Percentiles rank a stretch among this genome's conserved stretches.
Evolutionary conservation across 2,329 filamentous ascomycete genomes (phyloP).

Genomic region (Uncinocarpus reesii): DNA sequence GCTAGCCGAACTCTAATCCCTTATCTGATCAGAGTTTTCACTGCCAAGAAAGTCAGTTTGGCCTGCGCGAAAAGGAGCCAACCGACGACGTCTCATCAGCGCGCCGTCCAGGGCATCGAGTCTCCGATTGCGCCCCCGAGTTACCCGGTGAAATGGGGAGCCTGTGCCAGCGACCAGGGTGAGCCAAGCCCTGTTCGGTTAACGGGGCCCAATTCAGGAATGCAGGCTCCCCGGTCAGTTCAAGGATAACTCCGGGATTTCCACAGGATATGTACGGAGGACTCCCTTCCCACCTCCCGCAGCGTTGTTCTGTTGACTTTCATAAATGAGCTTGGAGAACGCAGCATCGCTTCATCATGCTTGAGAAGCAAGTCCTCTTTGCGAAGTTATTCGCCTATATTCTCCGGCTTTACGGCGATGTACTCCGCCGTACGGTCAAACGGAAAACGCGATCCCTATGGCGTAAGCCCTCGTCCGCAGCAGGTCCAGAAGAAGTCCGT

Average conservation of each 20-base stretch:
- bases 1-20: neutral
- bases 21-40: conserved; percentile 12
- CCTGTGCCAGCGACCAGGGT: neutral
- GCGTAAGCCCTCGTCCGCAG: neutral
- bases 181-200: neutral
- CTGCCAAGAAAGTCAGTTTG: conserved; percentile 4
- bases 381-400: conserved; percentile 6
- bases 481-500: neutral
- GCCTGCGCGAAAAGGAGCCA: too few relatives aligned
- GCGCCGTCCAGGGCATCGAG: too few relatives aligned
- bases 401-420: conserved; percentile 6
- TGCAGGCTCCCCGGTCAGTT: neutral
- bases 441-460: neutral
- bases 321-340: neutral
- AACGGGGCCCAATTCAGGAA: neutral
- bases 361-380: conserved; percentile 6
- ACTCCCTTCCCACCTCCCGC: too few relatives aligned
- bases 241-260: neutral
- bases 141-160: neutral
- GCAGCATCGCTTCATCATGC: neutral
- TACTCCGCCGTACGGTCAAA: neutral
- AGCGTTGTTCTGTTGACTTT: neutral
- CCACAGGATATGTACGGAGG: neutral
- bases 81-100: too few relatives aligned
- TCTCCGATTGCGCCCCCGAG: neutral